phyloP scores from a whole-genome alignment of 2,329 filamentous ascomycete species.

The Herpotrichia juniperi region DNA sequence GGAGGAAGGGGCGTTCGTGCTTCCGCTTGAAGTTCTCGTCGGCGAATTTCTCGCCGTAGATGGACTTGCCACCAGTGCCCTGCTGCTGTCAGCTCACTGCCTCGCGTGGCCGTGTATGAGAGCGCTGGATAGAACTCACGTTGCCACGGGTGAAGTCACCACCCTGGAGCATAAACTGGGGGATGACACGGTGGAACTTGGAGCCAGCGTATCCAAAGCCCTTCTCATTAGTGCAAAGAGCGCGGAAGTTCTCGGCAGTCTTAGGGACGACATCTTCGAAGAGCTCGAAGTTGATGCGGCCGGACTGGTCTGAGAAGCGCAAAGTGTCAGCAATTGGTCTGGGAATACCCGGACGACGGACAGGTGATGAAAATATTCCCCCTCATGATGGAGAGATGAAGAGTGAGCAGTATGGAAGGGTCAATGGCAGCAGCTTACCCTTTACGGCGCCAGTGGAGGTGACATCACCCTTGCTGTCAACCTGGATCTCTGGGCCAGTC shows the following conservation, averaged over 20 bases:
- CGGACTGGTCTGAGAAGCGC: slow-evolving; percentile 65
- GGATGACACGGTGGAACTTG: slow-evolving; percentile 91
- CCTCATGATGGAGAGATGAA: slow-evolving; percentile 5
- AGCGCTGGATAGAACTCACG: slow-evolving; percentile 61
- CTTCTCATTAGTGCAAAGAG: slow-evolving; percentile 80
- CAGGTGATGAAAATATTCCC: slow-evolving; percentile 9
- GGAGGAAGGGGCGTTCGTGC: slow-evolving; percentile 77
- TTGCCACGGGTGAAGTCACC: slow-evolving; percentile 94
- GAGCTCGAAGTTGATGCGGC: slow-evolving; percentile 88
- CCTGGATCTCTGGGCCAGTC: slow-evolving; percentile 73
- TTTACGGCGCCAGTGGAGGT: slow-evolving; percentile 54
- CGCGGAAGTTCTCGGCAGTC: slow-evolving; percentile 84
- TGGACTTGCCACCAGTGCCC: slow-evolving; percentile 91
- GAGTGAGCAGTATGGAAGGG: slow-evolving; percentile 12
- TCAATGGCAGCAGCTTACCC: slow-evolving; percentile 58
- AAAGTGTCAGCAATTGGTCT: slow-evolving; percentile 25
- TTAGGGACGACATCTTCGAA: slow-evolving; percentile 86
- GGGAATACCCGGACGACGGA: slow-evolving; percentile 8
- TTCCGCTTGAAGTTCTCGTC: slow-evolving; percentile 87
- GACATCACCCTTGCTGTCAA: slow-evolving; percentile 61
- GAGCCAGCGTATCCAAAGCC: slow-evolving; percentile 84
- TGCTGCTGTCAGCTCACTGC: slow-evolving; percentile 54
- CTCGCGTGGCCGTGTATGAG: slow-evolving; percentile 3
- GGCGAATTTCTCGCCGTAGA: slow-evolving; percentile 92
- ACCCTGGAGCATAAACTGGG: slow-evolving; percentile 93